phyloP scores from a whole-genome alignment of 148 eudicot species.

The Spergularia marina region DNA sequence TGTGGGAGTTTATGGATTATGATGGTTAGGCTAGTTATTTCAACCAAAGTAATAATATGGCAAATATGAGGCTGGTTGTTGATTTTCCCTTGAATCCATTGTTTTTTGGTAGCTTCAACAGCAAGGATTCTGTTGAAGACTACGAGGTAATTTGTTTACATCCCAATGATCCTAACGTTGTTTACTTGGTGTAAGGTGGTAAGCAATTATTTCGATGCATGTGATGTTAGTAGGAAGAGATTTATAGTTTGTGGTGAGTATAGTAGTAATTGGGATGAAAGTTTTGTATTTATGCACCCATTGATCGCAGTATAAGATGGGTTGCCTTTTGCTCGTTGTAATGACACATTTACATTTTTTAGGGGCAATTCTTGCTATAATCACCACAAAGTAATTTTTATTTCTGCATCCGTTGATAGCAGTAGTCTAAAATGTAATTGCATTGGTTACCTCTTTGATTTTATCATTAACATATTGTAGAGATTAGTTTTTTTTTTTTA shows the following conservation, averaged over 20 bases:
- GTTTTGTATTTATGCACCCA: not conserved
- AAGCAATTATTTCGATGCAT: not conserved
- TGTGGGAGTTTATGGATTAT: not conserved
- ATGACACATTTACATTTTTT: no score
- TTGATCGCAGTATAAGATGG: not conserved
- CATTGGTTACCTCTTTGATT: no score
- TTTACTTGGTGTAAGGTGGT: not conserved
- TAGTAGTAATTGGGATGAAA: not conserved
- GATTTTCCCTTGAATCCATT: not conserved
- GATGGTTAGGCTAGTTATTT: not conserved
- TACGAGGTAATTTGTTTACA: not conserved
- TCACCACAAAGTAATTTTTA: no score
- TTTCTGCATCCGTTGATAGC: no score
- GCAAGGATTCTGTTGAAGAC: no score
- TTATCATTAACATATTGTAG: no score
- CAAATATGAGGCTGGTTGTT: not conserved
- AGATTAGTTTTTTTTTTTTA: no score
- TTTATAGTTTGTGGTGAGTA: not conserved
- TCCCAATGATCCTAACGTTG: slow-evolving; percentile 1
- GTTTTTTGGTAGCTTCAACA: not conserved
- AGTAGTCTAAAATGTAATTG: no score
- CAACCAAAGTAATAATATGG: not conserved
- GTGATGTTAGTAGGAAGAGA: not conserved
- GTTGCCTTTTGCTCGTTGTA: no score
- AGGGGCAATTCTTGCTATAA: no score